Conservation (phyloP, 257 asterid genomes). For the Solanum pinnatisectum region DNA sequence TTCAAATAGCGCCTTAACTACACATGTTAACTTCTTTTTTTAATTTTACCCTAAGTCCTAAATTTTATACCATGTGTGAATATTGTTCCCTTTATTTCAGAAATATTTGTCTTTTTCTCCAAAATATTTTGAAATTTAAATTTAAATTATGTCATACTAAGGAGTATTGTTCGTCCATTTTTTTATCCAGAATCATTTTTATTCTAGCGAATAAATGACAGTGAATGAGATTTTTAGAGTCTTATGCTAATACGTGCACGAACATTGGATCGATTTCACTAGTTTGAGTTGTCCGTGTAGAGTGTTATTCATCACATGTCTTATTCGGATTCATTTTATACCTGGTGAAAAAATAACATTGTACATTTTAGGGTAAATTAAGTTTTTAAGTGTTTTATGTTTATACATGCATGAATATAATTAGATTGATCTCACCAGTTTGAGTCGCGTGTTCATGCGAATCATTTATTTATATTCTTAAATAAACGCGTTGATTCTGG, state of each 20-base stretch:
- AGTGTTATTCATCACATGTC: neutral
- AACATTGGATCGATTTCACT: neutral
- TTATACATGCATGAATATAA: neutral
- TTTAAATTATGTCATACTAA: neutral
- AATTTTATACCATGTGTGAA: neutral
- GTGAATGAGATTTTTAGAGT: neutral
- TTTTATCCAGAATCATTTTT: neutral
- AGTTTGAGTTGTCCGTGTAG: neutral
- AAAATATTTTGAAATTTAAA: neutral
- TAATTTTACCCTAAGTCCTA: neutral
- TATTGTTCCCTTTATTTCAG: neutral
- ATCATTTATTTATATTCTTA: neutral
- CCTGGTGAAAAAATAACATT: neutral
- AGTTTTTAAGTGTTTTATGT: neutral
- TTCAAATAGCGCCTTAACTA: constrained; percentile 1
- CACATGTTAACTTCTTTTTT: neutral
- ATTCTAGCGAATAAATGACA: neutral
- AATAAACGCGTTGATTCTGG: neutral
- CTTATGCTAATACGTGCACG: neutral
- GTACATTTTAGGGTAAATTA: neutral
- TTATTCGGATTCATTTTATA: neutral
- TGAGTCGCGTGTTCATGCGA: too few relatives aligned
- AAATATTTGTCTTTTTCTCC: neutral
- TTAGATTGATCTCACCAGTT: neutral
- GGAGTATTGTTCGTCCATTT: neutral